These are phyloP conservation scores for Colletotrichum nymphaeae DNA, from an alignment of 2,329 filamentous ascomycete genomes.

Conservation along the genomic window DNA sequence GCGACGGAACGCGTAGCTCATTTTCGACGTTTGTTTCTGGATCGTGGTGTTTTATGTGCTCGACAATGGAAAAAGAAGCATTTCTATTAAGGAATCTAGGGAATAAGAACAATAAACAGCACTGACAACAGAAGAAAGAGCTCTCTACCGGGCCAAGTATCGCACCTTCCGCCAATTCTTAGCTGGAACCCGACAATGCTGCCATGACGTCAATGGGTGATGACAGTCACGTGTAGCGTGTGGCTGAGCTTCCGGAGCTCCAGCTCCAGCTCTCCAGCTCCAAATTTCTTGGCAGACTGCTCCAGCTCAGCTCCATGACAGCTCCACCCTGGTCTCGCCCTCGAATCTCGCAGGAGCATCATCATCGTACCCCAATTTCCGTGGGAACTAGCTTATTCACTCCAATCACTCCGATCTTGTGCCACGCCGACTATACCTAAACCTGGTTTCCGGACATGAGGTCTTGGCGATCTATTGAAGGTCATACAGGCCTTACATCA, in stretches of 20 bases:
- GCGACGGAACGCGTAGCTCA: constrained; percentile 38
- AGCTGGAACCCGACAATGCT: neutral
- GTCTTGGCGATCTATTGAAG: neutral
- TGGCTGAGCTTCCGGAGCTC: constrained; percentile 2
- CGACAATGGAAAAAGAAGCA: neutral
- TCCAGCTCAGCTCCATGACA: neutral
- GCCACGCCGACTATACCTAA: neutral
- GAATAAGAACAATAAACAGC: neutral
- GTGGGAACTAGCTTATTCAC: neutral
- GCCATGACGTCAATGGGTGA: constrained; percentile 23
- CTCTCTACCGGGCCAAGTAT: neutral
- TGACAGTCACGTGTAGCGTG: constrained; percentile 6
- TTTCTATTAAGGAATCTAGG: neutral
- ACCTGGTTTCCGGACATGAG: neutral
- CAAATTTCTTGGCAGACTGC: neutral
- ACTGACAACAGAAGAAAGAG: neutral
- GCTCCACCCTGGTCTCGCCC: constrained; percentile 2
- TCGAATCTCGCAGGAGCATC: constrained; percentile 5
- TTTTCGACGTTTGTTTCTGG: constrained; percentile 2
- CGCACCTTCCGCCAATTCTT: neutral
- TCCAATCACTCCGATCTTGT: neutral
- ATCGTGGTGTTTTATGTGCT: neutral
- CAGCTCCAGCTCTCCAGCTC: constrained; percentile 17
- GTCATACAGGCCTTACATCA: neutral
- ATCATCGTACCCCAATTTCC: constrained; percentile 1